These are phyloP conservation scores for Pelargonium australe DNA, from an alignment of 441 rosid genomes.

Conservation along the genomic window DNA sequence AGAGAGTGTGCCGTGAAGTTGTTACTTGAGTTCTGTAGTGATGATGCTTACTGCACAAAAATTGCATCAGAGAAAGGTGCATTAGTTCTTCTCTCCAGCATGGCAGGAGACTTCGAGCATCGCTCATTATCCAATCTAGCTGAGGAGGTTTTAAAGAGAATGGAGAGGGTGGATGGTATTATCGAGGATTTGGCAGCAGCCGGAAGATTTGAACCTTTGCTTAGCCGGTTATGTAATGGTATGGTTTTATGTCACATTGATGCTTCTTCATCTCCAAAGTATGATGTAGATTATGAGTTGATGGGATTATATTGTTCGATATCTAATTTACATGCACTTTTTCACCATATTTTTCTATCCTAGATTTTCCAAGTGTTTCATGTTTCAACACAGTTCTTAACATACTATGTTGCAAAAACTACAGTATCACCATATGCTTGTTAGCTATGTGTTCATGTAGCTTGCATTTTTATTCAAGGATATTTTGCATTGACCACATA, in stretches of 20 bases:
- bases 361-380: neutral
- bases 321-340: neutral
- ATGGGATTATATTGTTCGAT: neutral
- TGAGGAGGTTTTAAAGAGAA: constrained; percentile 29
- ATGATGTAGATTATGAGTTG: neutral
- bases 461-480: neutral
- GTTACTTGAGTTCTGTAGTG: constrained; percentile 29
- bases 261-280: neutral
- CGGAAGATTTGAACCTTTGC: constrained; percentile 42
- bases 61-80: constrained; percentile 43
- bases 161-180: constrained; percentile 31
- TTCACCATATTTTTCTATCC: neutral
- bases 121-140: constrained; percentile 35
- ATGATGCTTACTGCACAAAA: constrained; percentile 31
- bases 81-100: constrained; percentile 36
- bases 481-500: neutral
- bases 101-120: constrained; percentile 38
- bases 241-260: neutral
- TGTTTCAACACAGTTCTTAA: no score
- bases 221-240: constrained; percentile 30
- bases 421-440: neutral
- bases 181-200: constrained; percentile 33
- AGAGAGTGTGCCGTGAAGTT: constrained; percentile 37
- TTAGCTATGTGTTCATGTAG: neutral
- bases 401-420: neutral